Evolutionary conservation across 225 moss, liverwort and hornwort species (phyloP), one percentile per base, ranked within the genome.

Genomic region (Polytrichum commune): DNA sequence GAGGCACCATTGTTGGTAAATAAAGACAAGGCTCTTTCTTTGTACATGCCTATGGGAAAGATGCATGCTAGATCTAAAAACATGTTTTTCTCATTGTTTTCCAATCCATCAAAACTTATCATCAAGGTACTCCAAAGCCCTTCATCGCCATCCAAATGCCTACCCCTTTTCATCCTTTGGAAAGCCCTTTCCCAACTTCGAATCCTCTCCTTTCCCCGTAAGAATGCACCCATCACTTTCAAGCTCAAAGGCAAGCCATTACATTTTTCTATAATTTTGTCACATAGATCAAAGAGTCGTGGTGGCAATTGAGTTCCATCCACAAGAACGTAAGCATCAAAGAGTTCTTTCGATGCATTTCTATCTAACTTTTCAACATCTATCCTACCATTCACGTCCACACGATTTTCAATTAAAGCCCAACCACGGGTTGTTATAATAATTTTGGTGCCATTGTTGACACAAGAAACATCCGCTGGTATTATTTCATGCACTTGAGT

Each of bases 231-330:
- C 30, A 65, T 65, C 5, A 65, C 65, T 32, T 65, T 65, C 65
- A 65, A 65, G 30, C 65, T 65, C 29, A 65, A 65, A 29, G 65
- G 65, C 28, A 65, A 32, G 19, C 65, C 28, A 30, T 32, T 26
- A 19, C 65, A 65, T 28, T 1, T n/a, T 65, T 65, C 16, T 5
- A 32, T 4, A 20, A 65, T 65, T 65, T 65, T 28, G 18, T 56
- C n/a, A 19, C 18, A 5, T 20, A 56, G 1, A 56, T 7, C 56
- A 20, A 56, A n/a, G 8, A 56, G n/a, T 56, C 20, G 18, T 56
- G 56, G 5, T n/a, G 56, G 6, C n/a, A 56, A 56, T 5, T 18
- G 6, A 20, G 1, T 19, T 18, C n/a, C 56, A 56, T 18, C 56
- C 6, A 18, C 4, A 18, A 56, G 20, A 0, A 4, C 5, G 4